Conservation (phyloP, 495 filamentous ascomycete species). For the Margaritispora aquatica region DNA sequence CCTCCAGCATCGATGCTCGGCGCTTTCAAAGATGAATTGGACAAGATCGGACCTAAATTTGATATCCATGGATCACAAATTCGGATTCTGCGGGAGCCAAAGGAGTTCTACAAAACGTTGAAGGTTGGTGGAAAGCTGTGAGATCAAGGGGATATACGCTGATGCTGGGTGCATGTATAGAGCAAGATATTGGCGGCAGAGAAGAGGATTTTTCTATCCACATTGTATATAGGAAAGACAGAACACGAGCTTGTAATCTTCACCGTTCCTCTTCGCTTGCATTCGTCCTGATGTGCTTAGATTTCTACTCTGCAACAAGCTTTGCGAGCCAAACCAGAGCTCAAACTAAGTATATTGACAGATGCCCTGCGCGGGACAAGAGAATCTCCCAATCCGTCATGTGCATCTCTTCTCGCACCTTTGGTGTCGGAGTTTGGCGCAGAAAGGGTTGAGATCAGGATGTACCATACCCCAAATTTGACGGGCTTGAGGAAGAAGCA, state of each 20-base stretch:
- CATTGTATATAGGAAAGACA: constrained; percentile 91
- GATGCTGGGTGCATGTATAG: constrained; percentile 34
- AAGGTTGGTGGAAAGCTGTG: constrained; percentile 52
- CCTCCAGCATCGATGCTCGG: constrained; percentile 45
- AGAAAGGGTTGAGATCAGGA: constrained; percentile 84
- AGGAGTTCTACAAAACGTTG: constrained; percentile 80
- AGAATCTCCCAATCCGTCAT: constrained; percentile 81
- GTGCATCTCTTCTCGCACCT: constrained; percentile 80
- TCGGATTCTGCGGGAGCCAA: constrained; percentile 67
- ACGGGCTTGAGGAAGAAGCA: constrained; percentile 78
- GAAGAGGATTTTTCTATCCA: constrained; percentile 80
- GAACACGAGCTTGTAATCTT: constrained; percentile 74
- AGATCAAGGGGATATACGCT: constrained; percentile 2
- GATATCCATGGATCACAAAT: constrained; percentile 78
- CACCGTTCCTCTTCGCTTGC: neutral
- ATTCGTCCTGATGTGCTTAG: constrained; percentile 31
- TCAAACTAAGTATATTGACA: constrained; percentile 87
- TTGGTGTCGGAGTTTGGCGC: constrained; percentile 76
- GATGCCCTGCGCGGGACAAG: constrained; percentile 88
- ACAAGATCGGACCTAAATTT: constrained; percentile 84
- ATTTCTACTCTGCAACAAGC: constrained; percentile 73
- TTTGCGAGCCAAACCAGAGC: constrained; percentile 62
- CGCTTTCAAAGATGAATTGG: constrained; percentile 72
- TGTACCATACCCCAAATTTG: constrained; percentile 97
- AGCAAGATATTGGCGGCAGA: constrained; percentile 74